Percentiles rank a stretch among this genome's conserved stretches.
Conservation (phyloP, 2,329 filamentous ascomycete species). For the Nectriaceae sp. region DNA sequence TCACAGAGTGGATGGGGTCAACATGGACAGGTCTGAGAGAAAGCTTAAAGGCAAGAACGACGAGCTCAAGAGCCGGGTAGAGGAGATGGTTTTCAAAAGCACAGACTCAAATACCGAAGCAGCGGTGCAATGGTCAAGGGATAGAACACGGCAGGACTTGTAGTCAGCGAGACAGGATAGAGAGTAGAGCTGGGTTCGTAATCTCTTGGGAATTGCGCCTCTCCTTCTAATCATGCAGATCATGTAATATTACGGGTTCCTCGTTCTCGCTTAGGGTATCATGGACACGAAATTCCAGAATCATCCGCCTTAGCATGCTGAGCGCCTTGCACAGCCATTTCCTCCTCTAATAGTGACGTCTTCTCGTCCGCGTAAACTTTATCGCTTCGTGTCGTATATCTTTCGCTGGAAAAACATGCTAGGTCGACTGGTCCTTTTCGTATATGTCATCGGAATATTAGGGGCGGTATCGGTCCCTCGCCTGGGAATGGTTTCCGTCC, state of each 20-base stretch:
- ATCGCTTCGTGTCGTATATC: not conserved
- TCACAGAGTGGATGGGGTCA: no score
- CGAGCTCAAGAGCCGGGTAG: no score
- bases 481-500: constrained; percentile 49
- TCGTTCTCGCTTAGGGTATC: constrained; percentile 25
- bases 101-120: no score
- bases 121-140: no score
- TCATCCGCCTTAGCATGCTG: constrained; percentile 8
- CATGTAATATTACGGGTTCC: constrained; percentile 22
- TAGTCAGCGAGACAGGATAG: no score
- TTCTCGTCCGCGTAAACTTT: not conserved
- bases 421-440: not conserved
- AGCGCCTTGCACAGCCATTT: constrained; percentile 6
- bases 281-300: constrained; percentile 17
- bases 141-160: no score
- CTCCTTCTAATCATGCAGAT: constrained; percentile 23
- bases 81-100: no score
- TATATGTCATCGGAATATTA: constrained; percentile 12
- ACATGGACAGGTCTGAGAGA: no score
- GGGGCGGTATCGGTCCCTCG: constrained; percentile 24
- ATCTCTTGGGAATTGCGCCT: constrained; percentile 8
- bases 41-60: no score
- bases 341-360: not conserved
- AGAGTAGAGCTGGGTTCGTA: no score
- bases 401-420: no score